These are phyloP conservation scores for Daldinia vernicosa DNA, from an alignment of 495 filamentous ascomycete genomes.

Conservation along the genomic window DNA sequence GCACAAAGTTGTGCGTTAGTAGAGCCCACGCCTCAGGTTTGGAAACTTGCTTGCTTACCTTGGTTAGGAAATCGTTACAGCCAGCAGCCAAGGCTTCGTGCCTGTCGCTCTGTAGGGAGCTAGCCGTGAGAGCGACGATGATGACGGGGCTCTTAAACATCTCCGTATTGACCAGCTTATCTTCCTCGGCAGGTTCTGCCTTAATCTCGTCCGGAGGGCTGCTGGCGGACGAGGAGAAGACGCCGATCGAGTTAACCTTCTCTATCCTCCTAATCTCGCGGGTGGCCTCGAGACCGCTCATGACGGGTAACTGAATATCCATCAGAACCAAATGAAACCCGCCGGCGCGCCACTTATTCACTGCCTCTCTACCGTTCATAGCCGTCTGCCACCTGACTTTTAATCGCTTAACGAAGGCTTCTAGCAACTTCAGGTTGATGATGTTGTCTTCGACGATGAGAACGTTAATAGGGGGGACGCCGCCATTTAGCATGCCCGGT, in stretches of 20 bases:
- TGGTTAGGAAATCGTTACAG: conserved; percentile 98
- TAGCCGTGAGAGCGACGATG: conserved; percentile 95
- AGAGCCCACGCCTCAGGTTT: neutral
- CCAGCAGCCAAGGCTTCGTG: conserved; percentile 95
- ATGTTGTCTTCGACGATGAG: conserved; percentile 98
- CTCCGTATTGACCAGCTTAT: conserved; percentile 73
- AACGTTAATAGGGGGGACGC: conserved; percentile 96
- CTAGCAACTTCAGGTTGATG: conserved; percentile 91
- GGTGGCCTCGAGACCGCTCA: conserved; percentile 96
- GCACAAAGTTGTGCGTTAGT: conserved; percentile 15
- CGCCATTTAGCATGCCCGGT: conserved; percentile 77
- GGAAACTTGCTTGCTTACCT: conserved; percentile 71
- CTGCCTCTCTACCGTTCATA: conserved; percentile 91
- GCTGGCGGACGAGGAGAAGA: conserved; percentile 67
- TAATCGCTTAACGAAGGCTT: conserved; percentile 94
- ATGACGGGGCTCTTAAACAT: conserved; percentile 97
- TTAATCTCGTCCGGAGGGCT: conserved; percentile 51
- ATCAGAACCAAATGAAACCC: conserved; percentile 98
- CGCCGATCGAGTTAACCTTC: conserved; percentile 87
- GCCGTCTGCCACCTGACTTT: conserved; percentile 99
- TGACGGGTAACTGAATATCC: conserved; percentile 98
- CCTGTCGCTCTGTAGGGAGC: conserved; percentile 89
- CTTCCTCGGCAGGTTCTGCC: conserved; percentile 61
- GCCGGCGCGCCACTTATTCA: conserved; percentile 89
- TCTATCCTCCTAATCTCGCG: conserved; percentile 94